A percentile compares a stretch with the other conserved stretches of the same genome.
Conservation (phyloP, 1,139 yeast genomes). For the Magnusiomyces sp. region DNA sequence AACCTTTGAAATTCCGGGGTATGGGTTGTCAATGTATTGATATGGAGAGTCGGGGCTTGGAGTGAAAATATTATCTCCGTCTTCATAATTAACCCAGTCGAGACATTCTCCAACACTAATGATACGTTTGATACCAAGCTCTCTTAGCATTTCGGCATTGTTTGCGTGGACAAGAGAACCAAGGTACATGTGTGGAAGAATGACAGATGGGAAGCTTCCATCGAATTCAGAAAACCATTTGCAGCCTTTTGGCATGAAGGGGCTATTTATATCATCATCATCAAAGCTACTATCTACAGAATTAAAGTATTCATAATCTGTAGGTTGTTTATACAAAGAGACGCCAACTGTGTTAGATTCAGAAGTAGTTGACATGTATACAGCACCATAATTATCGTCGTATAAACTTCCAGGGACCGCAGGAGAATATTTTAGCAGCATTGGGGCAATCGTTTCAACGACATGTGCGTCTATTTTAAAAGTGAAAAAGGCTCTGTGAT, state of each 20-base stretch:
- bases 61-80: constrained; percentile 13
- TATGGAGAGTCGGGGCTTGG: background rate
- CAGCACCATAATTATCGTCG: constrained; percentile 15
- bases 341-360: background rate
- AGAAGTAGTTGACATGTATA: background rate
- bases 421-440: constrained; percentile 53
- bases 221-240: constrained; percentile 31
- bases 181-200: constrained; percentile 73
- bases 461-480: constrained; percentile 68
- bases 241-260: no score
- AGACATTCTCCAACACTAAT: constrained; percentile 82
- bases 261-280: background rate
- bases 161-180: constrained; percentile 84
- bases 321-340: background rate
- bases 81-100: constrained; percentile 39
- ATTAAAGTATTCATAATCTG: background rate
- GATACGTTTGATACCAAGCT: constrained; percentile 63
- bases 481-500: constrained; percentile 74
- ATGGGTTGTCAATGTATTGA: constrained; percentile 17
- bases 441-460: constrained; percentile 52
- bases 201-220: constrained; percentile 66
- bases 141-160: constrained; percentile 51
- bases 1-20: constrained; percentile 27
- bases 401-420: constrained; percentile 15
- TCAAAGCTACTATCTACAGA: constrained; percentile 2